Conservation (phyloP, 768 basidiomycete genomes). For the Omphalotus guepiniiformis region DNA sequence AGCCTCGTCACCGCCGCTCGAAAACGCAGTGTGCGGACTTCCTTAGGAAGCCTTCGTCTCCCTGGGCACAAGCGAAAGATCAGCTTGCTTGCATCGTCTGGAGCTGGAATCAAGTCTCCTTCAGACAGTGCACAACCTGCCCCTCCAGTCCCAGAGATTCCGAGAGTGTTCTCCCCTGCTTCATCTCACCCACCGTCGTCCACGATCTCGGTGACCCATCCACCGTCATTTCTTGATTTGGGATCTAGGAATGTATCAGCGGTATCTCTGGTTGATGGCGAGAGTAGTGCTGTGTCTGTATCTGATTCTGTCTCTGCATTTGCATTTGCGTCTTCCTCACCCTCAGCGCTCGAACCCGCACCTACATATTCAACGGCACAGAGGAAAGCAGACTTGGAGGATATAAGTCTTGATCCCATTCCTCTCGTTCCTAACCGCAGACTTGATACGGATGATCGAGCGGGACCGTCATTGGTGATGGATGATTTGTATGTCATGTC, state of each 20-base stretch:
- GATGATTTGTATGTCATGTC: conserved; percentile 6
- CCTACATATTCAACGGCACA: neutral
- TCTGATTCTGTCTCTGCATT: too few relatives aligned
- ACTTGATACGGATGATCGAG: neutral
- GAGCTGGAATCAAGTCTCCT: conserved; percentile 25
- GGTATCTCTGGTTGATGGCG: conserved; percentile 6
- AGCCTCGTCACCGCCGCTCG: conserved; percentile 60
- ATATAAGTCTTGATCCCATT: conserved; percentile 1
- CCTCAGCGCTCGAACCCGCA: neutral
- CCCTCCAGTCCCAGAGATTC: conserved; percentile 25
- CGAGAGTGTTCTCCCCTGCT: conserved; percentile 9
- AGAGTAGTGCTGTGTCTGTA: too few relatives aligned
- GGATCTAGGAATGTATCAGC: conserved; percentile 13
- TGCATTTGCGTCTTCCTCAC: neutral
- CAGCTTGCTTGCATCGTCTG: conserved; percentile 23
- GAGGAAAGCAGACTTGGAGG: conserved; percentile 2
- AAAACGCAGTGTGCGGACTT: conserved; percentile 57
- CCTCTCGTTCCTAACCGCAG: neutral
- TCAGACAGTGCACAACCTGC: conserved; percentile 18
- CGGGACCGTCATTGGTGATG: neutral
- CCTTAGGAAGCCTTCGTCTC: conserved; percentile 64
- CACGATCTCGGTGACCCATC: conserved; percentile 3
- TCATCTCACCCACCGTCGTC: conserved; percentile 13
- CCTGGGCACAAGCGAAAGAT: conserved; percentile 31
- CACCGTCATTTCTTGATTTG: conserved; percentile 30